Percentiles rank a stretch among this genome's conserved stretches.
These are phyloP conservation scores for Arthrobotrys sphaeroides DNA, from an alignment of 2,329 filamentous ascomycete species.

Conservation along the genomic window DNA sequence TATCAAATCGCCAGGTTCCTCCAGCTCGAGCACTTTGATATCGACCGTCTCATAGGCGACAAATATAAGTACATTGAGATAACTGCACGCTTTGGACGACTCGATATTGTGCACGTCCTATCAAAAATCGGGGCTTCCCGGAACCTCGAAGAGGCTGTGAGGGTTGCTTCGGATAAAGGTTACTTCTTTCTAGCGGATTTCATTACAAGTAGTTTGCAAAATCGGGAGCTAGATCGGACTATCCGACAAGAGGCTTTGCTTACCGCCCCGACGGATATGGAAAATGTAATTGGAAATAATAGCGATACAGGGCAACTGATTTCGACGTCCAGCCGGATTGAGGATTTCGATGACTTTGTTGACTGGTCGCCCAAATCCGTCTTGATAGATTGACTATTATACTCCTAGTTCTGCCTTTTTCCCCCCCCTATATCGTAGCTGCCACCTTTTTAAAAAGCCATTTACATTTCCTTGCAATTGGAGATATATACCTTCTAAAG, in stretches of 20 bases:
- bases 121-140: background rate
- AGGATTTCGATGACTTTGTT: background rate
- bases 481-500: too few relatives aligned
- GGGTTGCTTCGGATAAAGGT: background rate
- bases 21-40: background rate
- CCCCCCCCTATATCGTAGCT: too few relatives aligned
- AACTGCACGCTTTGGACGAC: background rate
- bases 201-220: background rate
- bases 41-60: background rate
- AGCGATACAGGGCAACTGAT: too few relatives aligned
- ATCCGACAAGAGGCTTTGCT: too few relatives aligned
- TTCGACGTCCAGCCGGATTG: too few relatives aligned
- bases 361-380: background rate
- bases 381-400: too few relatives aligned
- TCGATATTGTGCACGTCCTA: background rate
- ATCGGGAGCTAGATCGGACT: background rate
- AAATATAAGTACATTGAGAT: too few relatives aligned
- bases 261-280: too few relatives aligned
- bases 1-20: background rate
- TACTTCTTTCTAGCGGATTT: background rate
- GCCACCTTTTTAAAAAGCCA: too few relatives aligned
- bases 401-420: too few relatives aligned
- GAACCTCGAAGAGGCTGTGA: background rate
- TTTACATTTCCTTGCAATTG: too few relatives aligned
- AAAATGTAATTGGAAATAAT: too few relatives aligned